Percentiles rank a stretch among this genome's conserved stretches.
These are phyloP conservation scores for Penicillium sp. DNA, from an alignment of 2,329 filamentous ascomycete genomes.

Conservation along the genomic window DNA sequence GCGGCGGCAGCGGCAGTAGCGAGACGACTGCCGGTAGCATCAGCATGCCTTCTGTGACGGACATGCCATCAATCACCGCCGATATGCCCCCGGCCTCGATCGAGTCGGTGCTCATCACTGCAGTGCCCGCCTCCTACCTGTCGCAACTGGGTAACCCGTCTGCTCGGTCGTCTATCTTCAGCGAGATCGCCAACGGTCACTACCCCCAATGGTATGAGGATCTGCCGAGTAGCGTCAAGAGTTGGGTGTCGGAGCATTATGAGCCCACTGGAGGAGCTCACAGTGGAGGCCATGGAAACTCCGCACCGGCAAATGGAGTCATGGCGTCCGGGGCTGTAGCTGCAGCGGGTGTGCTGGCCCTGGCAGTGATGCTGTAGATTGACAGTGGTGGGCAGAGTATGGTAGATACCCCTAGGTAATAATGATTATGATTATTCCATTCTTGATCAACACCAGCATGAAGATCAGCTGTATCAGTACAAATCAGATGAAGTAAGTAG, in stretches of 20 bases:
- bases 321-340: background rate
- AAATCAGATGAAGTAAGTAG: constrained; percentile 2
- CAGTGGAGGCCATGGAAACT: background rate
- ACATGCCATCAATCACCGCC: constrained; percentile 4
- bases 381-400: background rate
- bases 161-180: constrained; percentile 25
- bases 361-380: background rate
- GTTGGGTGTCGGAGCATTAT: constrained; percentile 18
- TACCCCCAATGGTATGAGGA: constrained; percentile 33
- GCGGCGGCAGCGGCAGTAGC: background rate
- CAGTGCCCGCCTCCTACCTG: constrained; percentile 30
- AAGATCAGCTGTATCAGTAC: background rate
- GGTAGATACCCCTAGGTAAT: too few relatives aligned
- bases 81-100: constrained; percentile 29
- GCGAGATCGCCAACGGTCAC: constrained; percentile 25
- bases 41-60: constrained; percentile 6
- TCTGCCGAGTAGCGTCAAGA: constrained; percentile 33
- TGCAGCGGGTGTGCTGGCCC: background rate
- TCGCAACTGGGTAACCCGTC: constrained; percentile 23
- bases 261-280: background rate
- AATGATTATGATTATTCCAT: too few relatives aligned
- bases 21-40: background rate
- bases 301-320: background rate
- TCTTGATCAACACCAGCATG: too few relatives aligned
- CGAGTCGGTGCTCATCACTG: constrained; percentile 29